Conservation (phyloP, 306 rosid species). For the Casuarina cunninghamiana region DNA sequence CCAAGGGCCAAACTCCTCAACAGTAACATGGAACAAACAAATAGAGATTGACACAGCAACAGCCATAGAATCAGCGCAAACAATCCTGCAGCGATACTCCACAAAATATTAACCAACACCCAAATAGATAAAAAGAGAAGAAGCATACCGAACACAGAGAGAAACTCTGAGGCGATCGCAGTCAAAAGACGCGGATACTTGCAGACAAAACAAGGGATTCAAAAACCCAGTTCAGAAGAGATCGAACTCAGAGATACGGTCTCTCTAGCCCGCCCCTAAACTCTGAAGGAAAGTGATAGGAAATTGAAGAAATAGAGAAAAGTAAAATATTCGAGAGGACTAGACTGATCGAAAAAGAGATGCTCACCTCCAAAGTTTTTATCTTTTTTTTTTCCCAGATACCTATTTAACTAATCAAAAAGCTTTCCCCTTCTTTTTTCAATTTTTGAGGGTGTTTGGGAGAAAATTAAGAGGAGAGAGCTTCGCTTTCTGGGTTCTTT, state of each 20-base stretch:
- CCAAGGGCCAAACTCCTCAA: not conserved
- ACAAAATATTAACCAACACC: constrained; percentile 2
- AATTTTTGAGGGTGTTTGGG: not conserved
- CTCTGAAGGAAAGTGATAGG: not conserved
- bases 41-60: not conserved
- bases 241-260: not conserved
- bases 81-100: not conserved
- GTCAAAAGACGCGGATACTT: not conserved
- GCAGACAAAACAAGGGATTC: constrained; percentile 4
- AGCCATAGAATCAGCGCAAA: not conserved
- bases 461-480: not conserved
- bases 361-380: constrained; percentile 40
- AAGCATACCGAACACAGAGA: not conserved
- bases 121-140: not conserved
- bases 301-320: constrained; percentile 9
- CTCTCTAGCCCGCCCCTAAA: constrained; percentile 1
- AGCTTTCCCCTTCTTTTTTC: not conserved
- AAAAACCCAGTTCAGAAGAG: constrained; percentile 4
- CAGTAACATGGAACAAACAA: constrained; percentile 1
- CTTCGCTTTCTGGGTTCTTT: constrained; percentile 8
- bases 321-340: constrained; percentile 28
- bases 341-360: constrained; percentile 19
- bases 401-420: constrained; percentile 25
- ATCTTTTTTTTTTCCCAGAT: constrained; percentile 7
- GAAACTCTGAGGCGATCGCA: not conserved